Evolutionary conservation across 345 rosid species (phyloP).

Genomic region (Salix dunnii): DNA sequence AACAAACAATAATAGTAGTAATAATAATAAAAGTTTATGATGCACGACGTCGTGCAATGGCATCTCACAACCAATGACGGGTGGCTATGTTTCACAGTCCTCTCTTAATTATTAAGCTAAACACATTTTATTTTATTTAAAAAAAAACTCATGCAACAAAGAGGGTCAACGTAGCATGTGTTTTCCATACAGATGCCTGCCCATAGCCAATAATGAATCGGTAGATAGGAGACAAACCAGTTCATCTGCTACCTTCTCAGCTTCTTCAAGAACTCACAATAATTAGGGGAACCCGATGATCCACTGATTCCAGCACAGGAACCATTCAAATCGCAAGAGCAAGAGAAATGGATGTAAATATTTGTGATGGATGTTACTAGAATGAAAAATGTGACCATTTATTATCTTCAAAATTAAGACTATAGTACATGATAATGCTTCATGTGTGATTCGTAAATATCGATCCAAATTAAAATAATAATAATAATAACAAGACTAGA

Average conservation of each 20-base stretch:
- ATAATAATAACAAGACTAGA: too few relatives aligned
- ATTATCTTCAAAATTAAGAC: too few relatives aligned
- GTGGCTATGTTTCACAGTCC: neutral
- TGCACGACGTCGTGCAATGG: too few relatives aligned
- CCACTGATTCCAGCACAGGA: neutral
- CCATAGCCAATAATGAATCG: neutral
- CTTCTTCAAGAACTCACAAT: neutral
- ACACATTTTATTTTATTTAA: neutral
- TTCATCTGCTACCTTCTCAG: neutral
- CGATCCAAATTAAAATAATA: too few relatives aligned
- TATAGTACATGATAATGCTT: too few relatives aligned
- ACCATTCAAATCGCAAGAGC: neutral
- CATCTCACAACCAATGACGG: neutral
- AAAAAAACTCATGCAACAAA: neutral
- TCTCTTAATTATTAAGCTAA: neutral
- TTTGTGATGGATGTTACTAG: too few relatives aligned
- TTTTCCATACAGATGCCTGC: neutral
- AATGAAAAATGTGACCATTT: too few relatives aligned
- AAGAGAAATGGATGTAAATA: neutral
- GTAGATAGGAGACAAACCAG: neutral
- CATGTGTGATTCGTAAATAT: too few relatives aligned
- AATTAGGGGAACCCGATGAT: neutral
- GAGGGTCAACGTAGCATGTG: conserved; percentile 5
- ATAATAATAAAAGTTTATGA: too few relatives aligned
- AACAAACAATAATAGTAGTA: too few relatives aligned